Percentiles rank a stretch among this genome's conserved stretches.
Conservation (phyloP, 2,329 filamentous ascomycete genomes). For the Dothistroma septosporum region DNA sequence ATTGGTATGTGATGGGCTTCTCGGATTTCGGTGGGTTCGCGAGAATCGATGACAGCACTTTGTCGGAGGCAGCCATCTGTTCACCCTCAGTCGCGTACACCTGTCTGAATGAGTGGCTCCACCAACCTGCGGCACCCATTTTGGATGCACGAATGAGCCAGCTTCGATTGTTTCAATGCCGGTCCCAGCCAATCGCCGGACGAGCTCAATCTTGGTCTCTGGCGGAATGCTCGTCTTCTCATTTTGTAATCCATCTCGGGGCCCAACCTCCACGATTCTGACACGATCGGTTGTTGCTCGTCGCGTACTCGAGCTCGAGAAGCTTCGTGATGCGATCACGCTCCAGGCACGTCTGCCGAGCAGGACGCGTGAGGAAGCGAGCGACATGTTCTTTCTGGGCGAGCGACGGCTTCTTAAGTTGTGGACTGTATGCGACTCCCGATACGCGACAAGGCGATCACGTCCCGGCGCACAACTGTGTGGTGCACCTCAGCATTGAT, state of each 20-base stretch:
- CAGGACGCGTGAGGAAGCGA: constrained; percentile 1
- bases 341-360: constrained; percentile 8
- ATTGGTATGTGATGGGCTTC: constrained; percentile 66
- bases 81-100: constrained; percentile 4
- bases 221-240: constrained; percentile 69
- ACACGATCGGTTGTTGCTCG: constrained; percentile 40
- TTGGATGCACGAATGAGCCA: constrained; percentile 76
- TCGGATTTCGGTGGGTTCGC: constrained; percentile 52
- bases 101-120: not conserved
- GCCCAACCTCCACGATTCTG: constrained; percentile 72
- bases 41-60: constrained; percentile 68
- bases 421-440: not conserved
- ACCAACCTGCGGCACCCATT: constrained; percentile 74
- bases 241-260: constrained; percentile 82
- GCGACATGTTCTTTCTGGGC: not conserved
- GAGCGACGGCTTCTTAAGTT: not conserved
- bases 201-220: constrained; percentile 70
- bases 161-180: constrained; percentile 73
- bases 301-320: constrained; percentile 21
- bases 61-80: constrained; percentile 73
- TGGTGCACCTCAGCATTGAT: not conserved
- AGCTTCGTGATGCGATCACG: constrained; percentile 19
- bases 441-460: not conserved
- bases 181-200: constrained; percentile 63
- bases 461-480: not conserved